Conservation (phyloP, 805 yeast species). For the Zygosaccharomyces lentus region DNA sequence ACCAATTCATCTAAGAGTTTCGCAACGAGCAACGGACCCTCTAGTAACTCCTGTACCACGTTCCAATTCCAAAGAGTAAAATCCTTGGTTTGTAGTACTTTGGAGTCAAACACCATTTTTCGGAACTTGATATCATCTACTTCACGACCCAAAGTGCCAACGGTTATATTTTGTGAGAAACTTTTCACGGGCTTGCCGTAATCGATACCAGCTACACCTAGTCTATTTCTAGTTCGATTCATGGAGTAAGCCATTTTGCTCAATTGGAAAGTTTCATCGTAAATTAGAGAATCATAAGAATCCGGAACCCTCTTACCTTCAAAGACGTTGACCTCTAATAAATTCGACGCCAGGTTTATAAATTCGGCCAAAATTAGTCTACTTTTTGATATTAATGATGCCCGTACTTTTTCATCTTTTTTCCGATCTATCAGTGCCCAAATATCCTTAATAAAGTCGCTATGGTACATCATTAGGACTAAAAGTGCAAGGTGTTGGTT, state of each 20-base stretch:
- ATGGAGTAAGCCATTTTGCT: conserved; percentile 42
- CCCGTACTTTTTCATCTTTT: conserved; percentile 38
- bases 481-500: conserved; percentile 68
- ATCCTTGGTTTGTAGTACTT: conserved; percentile 72
- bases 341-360: conserved; percentile 46
- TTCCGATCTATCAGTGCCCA: conserved; percentile 21
- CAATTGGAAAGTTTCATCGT: conserved; percentile 40
- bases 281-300: conserved; percentile 8
- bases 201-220: conserved; percentile 33
- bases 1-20: conserved; percentile 71
- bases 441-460: conserved; percentile 51
- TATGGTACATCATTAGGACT: conserved; percentile 48
- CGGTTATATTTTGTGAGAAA: conserved; percentile 24
- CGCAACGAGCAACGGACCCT: conserved; percentile 76
- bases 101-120: conserved; percentile 59
- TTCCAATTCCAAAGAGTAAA: conserved; percentile 88
- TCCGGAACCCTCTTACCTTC: conserved; percentile 6
- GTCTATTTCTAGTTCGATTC: conserved; percentile 37
- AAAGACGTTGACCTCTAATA: conserved; percentile 44
- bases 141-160: conserved; percentile 23
- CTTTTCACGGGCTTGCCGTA: conserved; percentile 21
- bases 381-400: conserved; percentile 51
- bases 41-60: conserved; percentile 61
- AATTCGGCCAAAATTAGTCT: conserved; percentile 62
- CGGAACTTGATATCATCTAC: conserved; percentile 68